phyloP scores from a whole-genome alignment of 352 stramenopile genomes.

The Pythium grandisporangium region DNA sequence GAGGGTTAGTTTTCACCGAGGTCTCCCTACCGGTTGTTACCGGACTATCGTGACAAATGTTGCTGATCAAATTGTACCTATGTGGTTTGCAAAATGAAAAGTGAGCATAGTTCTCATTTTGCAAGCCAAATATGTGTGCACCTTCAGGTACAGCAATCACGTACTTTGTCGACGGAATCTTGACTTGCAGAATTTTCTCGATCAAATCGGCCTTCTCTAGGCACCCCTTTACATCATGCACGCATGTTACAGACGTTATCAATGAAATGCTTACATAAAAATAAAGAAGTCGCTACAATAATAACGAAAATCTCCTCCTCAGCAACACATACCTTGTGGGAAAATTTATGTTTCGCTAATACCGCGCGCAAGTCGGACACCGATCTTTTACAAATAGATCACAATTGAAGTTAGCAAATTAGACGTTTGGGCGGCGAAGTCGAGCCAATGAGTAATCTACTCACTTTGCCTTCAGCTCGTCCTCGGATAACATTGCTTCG shows the following conservation, averaged over 20 bases:
- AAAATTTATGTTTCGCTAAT: slow-evolving; percentile 40
- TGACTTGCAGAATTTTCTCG: slow-evolving; percentile 43
- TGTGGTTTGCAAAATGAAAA: too few species aligned
- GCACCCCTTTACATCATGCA: slow-evolving; percentile 31
- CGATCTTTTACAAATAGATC: slow-evolving; percentile 22
- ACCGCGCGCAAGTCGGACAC: slow-evolving; percentile 52
- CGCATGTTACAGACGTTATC: not conserved
- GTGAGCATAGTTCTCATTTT: too few species aligned
- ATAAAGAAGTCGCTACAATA: too few species aligned
- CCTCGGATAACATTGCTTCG: slow-evolving; percentile 28
- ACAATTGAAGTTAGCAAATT: too few species aligned
- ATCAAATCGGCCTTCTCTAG: slow-evolving; percentile 77
- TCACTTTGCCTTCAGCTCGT: slow-evolving; percentile 32
- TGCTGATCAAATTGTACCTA: slow-evolving; percentile 98
- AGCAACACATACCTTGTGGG: slow-evolving; percentile 25
- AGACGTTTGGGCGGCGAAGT: too few species aligned
- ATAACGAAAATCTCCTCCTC: too few species aligned
- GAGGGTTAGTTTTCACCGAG: slow-evolving; percentile 81
- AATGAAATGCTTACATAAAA: too few species aligned
- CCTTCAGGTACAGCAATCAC: too few species aligned
- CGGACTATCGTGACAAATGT: slow-evolving; percentile 96
- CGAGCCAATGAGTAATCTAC: too few species aligned
- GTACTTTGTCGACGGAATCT: slow-evolving; percentile 59
- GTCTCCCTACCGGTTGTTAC: slow-evolving; percentile 89
- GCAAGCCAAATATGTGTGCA: too few species aligned